phyloP scores from a whole-genome alignment of 352 stramenopile species.

The Thraustochytrium striatum region DNA sequence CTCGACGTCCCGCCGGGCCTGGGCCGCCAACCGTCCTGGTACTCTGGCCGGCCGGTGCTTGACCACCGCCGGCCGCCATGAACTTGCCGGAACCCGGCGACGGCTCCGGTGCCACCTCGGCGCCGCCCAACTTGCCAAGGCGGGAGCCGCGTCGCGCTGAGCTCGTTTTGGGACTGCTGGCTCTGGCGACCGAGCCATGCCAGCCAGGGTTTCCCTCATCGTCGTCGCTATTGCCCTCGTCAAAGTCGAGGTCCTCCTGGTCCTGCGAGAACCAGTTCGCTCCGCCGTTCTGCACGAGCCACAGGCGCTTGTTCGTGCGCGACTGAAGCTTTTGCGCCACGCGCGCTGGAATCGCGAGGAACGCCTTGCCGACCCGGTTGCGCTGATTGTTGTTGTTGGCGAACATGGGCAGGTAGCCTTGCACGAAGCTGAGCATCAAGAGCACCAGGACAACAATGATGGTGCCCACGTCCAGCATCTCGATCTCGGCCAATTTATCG shows the following conservation, averaged over 20 bases:
- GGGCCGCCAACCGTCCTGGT: too few species aligned
- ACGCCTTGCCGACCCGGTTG: background rate
- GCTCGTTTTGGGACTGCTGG: too few species aligned
- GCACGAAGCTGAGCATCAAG: background rate
- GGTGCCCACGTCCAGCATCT: background rate
- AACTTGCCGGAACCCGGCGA: too few species aligned
- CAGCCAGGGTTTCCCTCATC: too few species aligned
- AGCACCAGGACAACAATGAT: background rate
- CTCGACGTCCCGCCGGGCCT: too few species aligned
- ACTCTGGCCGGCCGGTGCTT: too few species aligned
- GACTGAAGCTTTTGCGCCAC: constrained; percentile 20
- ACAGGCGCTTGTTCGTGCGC: constrained; percentile 9
- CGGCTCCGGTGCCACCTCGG: too few species aligned
- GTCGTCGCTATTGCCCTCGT: background rate
- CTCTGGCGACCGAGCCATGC: too few species aligned
- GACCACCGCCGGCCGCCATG: too few species aligned
- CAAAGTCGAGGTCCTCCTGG: constrained; percentile 2
- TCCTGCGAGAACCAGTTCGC: background rate
- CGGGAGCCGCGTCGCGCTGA: too few species aligned
- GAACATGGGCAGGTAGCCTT: constrained; percentile 21
- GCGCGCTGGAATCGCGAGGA: constrained; percentile 31
- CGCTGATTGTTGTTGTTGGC: background rate
- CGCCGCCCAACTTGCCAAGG: too few species aligned
- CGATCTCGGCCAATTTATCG: background rate
- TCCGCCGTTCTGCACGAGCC: background rate